Percentiles rank a stretch among this genome's conserved stretches.
phyloP scores from a whole-genome alignment of 78 protist genomes.

The Polysphondylium violaceum region DNA sequence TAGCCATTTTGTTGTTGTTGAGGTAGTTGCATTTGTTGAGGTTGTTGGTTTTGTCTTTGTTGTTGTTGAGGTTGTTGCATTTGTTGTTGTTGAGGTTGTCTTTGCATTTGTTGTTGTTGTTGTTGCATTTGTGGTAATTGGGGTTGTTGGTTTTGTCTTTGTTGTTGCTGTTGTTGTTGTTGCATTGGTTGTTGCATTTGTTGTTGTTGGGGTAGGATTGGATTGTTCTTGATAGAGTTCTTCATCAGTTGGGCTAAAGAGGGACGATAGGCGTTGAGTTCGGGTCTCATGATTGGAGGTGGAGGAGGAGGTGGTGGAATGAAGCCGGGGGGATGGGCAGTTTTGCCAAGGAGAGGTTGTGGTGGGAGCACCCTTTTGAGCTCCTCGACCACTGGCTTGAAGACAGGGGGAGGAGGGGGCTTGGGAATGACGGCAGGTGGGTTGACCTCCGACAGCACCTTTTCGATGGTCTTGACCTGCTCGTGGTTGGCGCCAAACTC shows the following conservation, averaged over 20 bases:
- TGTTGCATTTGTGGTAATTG: neutral
- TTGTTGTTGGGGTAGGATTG: constrained; percentile 13
- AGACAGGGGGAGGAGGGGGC: constrained; percentile 74
- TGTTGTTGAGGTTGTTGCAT: neutral
- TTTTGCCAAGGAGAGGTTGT: neutral
- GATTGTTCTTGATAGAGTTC: constrained; percentile 48
- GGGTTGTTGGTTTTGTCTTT: constrained; percentile 26
- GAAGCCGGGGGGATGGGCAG: neutral
- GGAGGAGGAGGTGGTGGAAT: constrained; percentile 61
- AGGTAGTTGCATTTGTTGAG: constrained; percentile 14
- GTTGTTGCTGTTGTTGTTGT: constrained; percentile 4
- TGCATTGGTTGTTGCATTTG: constrained; percentile 9
- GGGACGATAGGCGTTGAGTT: constrained; percentile 15
- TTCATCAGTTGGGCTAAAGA: neutral
- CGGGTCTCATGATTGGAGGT: neutral
- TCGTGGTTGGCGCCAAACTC: constrained; percentile 61
- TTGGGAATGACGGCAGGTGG: constrained; percentile 43
- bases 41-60: neutral
- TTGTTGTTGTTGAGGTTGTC: neutral
- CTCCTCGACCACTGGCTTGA: neutral
- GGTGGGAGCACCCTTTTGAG: neutral
- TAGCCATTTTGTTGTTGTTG: constrained; percentile 14
- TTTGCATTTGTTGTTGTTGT: neutral
- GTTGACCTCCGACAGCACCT: neutral
- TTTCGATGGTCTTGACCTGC: constrained; percentile 1